Conservation (phyloP, 2,329 filamentous ascomycete genomes). For the Penicillium sclerotiorum region DNA sequence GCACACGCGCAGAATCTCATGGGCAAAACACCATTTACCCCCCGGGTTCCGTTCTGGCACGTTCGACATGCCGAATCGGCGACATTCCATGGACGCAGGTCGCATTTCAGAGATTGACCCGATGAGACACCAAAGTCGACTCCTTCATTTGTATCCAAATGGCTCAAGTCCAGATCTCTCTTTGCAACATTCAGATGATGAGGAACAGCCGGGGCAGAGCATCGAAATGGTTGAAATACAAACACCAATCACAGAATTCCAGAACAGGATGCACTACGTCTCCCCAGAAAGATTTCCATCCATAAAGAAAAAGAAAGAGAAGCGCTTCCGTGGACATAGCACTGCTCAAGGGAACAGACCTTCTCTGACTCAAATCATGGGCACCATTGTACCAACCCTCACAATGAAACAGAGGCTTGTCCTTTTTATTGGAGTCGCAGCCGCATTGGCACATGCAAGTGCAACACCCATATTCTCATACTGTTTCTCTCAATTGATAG, state of each 20-base stretch:
- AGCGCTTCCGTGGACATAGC: background rate
- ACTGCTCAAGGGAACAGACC: background rate
- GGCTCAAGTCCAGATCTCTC: background rate
- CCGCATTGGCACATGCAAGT: constrained; percentile 65
- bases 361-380: constrained; percentile 59
- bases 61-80: background rate
- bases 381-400: constrained; percentile 71
- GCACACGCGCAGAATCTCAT: constrained; percentile 9
- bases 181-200: background rate
- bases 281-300: background rate
- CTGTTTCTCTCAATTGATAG: constrained; percentile 71
- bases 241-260: background rate
- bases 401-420: constrained; percentile 53
- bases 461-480: constrained; percentile 75
- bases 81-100: background rate
- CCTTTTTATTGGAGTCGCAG: constrained; percentile 63
- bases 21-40: constrained; percentile 18
- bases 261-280: background rate
- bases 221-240: constrained; percentile 17
- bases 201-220: background rate
- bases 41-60: constrained; percentile 14
- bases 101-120: background rate
- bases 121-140: background rate
- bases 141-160: background rate
- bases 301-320: background rate